phyloP scores from a whole-genome alignment of 352 stramenopile genomes.

The Globisporangium megalacanthum region DNA sequence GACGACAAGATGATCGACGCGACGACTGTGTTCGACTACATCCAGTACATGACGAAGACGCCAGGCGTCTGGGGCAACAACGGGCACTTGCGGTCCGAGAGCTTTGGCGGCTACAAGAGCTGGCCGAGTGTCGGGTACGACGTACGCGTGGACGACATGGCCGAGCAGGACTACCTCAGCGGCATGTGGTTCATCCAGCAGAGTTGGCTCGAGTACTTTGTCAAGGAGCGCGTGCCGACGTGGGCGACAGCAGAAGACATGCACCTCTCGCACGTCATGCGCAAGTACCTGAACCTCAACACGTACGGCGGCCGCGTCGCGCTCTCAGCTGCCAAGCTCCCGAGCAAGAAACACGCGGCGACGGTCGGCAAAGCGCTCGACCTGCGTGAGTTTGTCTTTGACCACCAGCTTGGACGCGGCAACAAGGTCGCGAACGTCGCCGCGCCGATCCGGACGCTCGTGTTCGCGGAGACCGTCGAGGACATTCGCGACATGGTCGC shows the following conservation, averaged over 20 bases:
- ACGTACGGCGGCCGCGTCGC: constrained; percentile 50
- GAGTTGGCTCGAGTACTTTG: constrained; percentile 59
- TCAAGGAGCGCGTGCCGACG: constrained; percentile 42
- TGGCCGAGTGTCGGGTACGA: constrained; percentile 35
- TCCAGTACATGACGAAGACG: constrained; percentile 32
- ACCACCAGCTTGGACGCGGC: constrained; percentile 49
- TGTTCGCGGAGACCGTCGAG: constrained; percentile 41
- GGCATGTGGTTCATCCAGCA: constrained; percentile 67
- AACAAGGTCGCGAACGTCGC: constrained; percentile 52
- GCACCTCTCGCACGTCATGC: constrained; percentile 56
- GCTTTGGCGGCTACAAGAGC: constrained; percentile 43
- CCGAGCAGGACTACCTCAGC: constrained; percentile 53
- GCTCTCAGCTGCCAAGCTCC: constrained; percentile 19
- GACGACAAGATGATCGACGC: constrained; percentile 42
- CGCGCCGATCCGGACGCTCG: constrained; percentile 38
- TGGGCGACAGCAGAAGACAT: constrained; percentile 58
- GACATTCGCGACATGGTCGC: constrained; percentile 37
- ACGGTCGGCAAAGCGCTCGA: constrained; percentile 42
- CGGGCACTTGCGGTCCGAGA: constrained; percentile 34
- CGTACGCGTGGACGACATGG: constrained; percentile 22
- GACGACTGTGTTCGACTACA: constrained; percentile 36
- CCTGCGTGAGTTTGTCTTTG: constrained; percentile 52
- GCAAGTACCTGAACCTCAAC: constrained; percentile 64
- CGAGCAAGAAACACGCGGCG: constrained; percentile 32
- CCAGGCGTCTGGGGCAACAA: constrained; percentile 49